phyloP scores from a whole-genome alignment of 1,139 yeast species.

The Ashbya aceris region DNA sequence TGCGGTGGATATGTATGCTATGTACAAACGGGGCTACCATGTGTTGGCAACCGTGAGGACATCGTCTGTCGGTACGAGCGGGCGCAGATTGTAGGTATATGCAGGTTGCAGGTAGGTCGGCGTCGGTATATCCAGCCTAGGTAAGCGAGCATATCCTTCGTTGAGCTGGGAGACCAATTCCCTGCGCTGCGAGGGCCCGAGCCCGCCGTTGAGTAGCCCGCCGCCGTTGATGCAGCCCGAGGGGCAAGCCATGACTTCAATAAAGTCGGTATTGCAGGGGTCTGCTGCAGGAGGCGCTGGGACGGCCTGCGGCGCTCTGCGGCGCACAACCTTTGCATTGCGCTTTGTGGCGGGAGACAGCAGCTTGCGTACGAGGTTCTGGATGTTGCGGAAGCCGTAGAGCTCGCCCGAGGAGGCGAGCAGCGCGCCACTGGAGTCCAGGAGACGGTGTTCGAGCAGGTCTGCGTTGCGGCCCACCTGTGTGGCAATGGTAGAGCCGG shows the following conservation, averaged over 20 bases:
- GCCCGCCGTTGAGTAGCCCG: conserved; percentile 45
- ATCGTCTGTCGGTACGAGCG: conserved; percentile 11
- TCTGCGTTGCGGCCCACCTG: conserved; percentile 67
- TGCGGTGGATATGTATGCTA: too few relatives aligned
- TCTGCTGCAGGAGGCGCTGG: conserved; percentile 35
- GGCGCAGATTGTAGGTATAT: conserved; percentile 5
- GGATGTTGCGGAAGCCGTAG: conserved; percentile 90
- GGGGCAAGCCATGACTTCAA: conserved; percentile 98
- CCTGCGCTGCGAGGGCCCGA: conserved; percentile 10
- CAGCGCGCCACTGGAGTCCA: conserved; percentile 30
- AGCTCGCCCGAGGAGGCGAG: conserved; percentile 67
- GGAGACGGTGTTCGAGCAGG: conserved; percentile 56
- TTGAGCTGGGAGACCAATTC: conserved; percentile 13
- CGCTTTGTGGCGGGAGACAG: conserved; percentile 29
- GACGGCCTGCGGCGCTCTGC: conserved; percentile 7
- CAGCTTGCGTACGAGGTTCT: conserved; percentile 78
- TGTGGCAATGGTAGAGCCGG: conserved; percentile 21
- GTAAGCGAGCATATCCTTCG: conserved; percentile 7
- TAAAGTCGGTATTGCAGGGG: conserved; percentile 65
- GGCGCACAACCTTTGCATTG: conserved; percentile 12
- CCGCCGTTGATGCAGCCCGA: conserved; percentile 98
- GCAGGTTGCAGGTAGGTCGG: too few relatives aligned
- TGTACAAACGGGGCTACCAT: conserved; percentile 13
- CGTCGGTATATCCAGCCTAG: neutral
- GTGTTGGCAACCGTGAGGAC: conserved; percentile 19